Evolutionary conservation across 441 rosid species (phyloP).

Genomic region (Euphorbia schlechtendalii): DNA sequence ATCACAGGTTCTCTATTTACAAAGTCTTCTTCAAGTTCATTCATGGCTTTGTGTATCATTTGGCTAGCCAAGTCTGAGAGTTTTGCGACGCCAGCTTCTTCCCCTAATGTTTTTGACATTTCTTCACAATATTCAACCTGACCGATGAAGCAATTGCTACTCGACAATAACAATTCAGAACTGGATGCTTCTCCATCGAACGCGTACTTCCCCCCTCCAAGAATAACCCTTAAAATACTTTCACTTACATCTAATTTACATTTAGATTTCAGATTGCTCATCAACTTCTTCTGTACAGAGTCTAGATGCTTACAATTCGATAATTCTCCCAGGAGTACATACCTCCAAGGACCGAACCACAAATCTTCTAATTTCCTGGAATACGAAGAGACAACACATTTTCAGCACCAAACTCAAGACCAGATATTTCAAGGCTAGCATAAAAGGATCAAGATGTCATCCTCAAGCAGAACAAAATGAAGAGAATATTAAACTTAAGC

Average conservation of each 20-base stretch:
- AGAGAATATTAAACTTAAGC: no score
- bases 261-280: constrained; percentile 53
- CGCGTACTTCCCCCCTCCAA: constrained; percentile 41
- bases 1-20: constrained; percentile 58
- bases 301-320: constrained; percentile 39
- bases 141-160: constrained; percentile 59
- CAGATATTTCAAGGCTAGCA: constrained; percentile 2
- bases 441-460: constrained; percentile 3
- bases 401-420: no score
- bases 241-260: constrained; percentile 64
- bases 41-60: constrained; percentile 53
- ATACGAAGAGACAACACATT: no score
- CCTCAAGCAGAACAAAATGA: no score
- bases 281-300: constrained; percentile 44
- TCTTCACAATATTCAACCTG: constrained; percentile 30
- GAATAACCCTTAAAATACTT: constrained; percentile 52
- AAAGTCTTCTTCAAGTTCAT: constrained; percentile 43
- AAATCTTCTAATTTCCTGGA: constrained; percentile 72
- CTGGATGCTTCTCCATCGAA: constrained; percentile 39
- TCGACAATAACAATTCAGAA: constrained; percentile 38
- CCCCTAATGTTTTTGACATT: constrained; percentile 28
- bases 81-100: constrained; percentile 22
- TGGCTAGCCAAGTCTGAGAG: constrained; percentile 45
- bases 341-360: constrained; percentile 89
- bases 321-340: constrained; percentile 58